phyloP scores from a whole-genome alignment of 1,139 yeast genomes.

The Yamadazyma membranifaciens region DNA sequence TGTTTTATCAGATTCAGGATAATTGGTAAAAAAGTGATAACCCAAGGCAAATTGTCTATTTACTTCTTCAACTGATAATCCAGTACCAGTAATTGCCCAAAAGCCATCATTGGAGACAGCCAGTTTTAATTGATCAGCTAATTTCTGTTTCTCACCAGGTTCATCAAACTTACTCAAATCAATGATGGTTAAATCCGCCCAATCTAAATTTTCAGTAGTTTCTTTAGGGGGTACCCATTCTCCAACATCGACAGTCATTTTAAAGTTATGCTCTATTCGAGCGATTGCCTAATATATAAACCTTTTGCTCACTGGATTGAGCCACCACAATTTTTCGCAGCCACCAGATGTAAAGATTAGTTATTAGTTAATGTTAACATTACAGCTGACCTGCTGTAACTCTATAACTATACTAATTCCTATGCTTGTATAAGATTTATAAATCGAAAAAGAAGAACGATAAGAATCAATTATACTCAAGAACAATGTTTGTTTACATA shows the following conservation, averaged over 20 bases:
- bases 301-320: too few relatives aligned
- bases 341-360: not conserved
- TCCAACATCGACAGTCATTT: constrained; percentile 5
- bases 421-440: too few relatives aligned
- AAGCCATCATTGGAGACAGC: constrained; percentile 33
- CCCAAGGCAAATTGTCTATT: constrained; percentile 28
- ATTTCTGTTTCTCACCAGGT: constrained; percentile 24
- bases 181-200: constrained; percentile 30
- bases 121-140: constrained; percentile 24
- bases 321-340: constrained; percentile 1
- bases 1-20: constrained; percentile 25
- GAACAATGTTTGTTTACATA: too few relatives aligned
- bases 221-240: constrained; percentile 27
- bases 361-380: too few relatives aligned
- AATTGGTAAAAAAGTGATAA: constrained; percentile 26
- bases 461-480: too few relatives aligned
- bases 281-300: not conserved
- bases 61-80: constrained; percentile 25
- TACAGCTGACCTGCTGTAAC: too few relatives aligned
- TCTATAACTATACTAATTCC: constrained; percentile 2
- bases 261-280: not conserved
- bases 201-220: constrained; percentile 26
- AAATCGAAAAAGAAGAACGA: too few relatives aligned
- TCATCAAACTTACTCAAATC: constrained; percentile 27
- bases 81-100: constrained; percentile 29